Evolutionary conservation across 371 early-diverging fungal species (phyloP), one percentile per base, ranked within the genome.

Genomic region (Dichotomocladium elegans): DNA sequence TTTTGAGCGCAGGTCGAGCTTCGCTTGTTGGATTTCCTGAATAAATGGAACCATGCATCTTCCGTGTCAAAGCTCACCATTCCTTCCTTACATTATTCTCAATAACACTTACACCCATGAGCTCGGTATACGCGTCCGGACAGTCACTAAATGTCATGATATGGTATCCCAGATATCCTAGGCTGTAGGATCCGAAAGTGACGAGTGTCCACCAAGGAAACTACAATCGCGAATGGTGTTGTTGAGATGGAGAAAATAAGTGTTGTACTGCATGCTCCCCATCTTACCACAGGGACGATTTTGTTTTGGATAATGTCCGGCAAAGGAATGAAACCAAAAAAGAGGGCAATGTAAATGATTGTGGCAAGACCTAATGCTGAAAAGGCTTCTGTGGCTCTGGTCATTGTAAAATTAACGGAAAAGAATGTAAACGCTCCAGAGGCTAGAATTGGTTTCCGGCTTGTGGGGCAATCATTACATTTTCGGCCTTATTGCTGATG

Each of bases 71-170:
- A 7, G 15, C n/a, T 22, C 35, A 47, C 4, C 11, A 28, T 17
- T 33, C 14, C 35, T 19, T 11, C 27, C 0, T 6, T 2, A 56
- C 37, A 49, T 22, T 26, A n/a, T 6, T 28, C n/a, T n/a, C 33
- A 55, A 46, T 34, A 41, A 41, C 17, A 51, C 72, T 58, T 84
- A 91, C 91, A 61, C 60, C 56, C 80, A 87, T 80, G 19, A 95
- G 79, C 56, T 88, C 88, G 43, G 80, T 72, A 66, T 87, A 88
- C 8, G 93, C 95, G 44, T 87, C 92, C 41, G 93, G 92, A 68
- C 93, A 93, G 58, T 95, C 93, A 27, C 91, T 83, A 74, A 95
- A 95, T 3, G 85, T 90, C 61, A 88, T 66, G 54, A 95, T 77
- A 43, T 88, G 86, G 54, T 81, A 91, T 15, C 95, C 95, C 54